These are phyloP conservation scores for Debaryomyces sp. DNA, from an alignment of 1,139 yeast genomes.

Conservation along the genomic window DNA sequence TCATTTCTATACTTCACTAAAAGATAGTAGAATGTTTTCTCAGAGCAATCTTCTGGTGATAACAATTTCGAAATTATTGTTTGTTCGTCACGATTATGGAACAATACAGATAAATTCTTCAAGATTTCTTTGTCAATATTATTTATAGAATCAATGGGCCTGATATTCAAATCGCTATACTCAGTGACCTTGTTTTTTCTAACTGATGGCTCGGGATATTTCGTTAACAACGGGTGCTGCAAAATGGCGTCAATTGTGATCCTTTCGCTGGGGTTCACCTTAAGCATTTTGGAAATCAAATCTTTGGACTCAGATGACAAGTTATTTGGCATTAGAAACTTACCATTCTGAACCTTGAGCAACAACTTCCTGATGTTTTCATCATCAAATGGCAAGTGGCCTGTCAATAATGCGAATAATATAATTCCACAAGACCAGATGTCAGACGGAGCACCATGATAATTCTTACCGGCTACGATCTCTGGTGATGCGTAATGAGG, in stretches of 20 bases:
- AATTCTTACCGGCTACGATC: constrained; percentile 89
- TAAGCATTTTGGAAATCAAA: constrained; percentile 78
- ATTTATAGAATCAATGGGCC: constrained; percentile 50
- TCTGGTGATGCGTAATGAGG: constrained; percentile 99
- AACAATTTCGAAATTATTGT: constrained; percentile 62
- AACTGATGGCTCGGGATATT: constrained; percentile 57
- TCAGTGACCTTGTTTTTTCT: constrained; percentile 22
- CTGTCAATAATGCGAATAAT: constrained; percentile 88
- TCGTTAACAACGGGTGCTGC: constrained; percentile 75
- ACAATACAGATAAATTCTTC: constrained; percentile 81
- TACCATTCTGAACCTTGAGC: constrained; percentile 89
- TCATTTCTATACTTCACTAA: constrained; percentile 83
- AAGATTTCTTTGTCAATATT: constrained; percentile 83
- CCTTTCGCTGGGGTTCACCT: constrained; percentile 77
- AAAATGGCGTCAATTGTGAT: constrained; percentile 74
- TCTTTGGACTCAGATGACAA: constrained; percentile 85
- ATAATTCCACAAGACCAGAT: constrained; percentile 99
- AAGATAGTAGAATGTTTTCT: constrained; percentile 86
- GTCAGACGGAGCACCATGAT: constrained; percentile 97
- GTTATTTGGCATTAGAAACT: constrained; percentile 79
- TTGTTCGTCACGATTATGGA: constrained; percentile 82
- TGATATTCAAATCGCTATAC: constrained; percentile 38
- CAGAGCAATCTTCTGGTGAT: constrained; percentile 67
- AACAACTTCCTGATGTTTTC: constrained; percentile 86
- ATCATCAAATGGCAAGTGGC: constrained; percentile 96